Conservation (phyloP, 1,284 basidiomycete genomes). For the Puccinia hordei region DNA sequence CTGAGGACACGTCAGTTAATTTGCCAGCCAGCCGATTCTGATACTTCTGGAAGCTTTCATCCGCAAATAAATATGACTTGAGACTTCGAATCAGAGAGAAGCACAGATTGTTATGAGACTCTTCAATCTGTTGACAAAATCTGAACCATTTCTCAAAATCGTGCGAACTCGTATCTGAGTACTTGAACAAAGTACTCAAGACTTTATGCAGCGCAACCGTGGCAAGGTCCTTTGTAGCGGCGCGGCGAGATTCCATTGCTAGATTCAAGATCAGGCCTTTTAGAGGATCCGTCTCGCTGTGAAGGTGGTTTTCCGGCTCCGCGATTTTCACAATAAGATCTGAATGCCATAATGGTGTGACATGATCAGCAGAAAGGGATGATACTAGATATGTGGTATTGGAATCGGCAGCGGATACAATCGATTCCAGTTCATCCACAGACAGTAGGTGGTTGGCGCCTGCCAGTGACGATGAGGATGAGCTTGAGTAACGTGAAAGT, state of each 20-base stretch:
- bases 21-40: conserved; percentile 85
- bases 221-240: conserved; percentile 62
- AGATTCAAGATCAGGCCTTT: conserved; percentile 52
- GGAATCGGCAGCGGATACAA: conserved; percentile 65
- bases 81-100: conserved; percentile 66
- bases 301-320: conserved; percentile 13
- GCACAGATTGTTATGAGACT: conserved; percentile 69
- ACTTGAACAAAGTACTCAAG: conserved; percentile 66
- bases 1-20: conserved; percentile 70
- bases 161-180: conserved; percentile 65
- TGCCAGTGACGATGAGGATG: conserved; percentile 63
- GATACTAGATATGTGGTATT: conserved; percentile 50
- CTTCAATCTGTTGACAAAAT: conserved; percentile 71
- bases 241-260: conserved; percentile 52
- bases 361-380: conserved; percentile 19
- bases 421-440: conserved; percentile 61
- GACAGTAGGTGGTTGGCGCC: conserved; percentile 62
- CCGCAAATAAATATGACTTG: conserved; percentile 69
- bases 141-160: conserved; percentile 77
- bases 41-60: conserved; percentile 74
- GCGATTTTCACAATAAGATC: conserved; percentile 50
- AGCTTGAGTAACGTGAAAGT: conserved; percentile 62
- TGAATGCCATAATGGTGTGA: conserved; percentile 42
- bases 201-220: conserved; percentile 67
- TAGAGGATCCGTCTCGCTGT: conserved; percentile 42